phyloP scores from a whole-genome alignment of 768 basidiomycete genomes.

The Sarcodon aspratus region DNA sequence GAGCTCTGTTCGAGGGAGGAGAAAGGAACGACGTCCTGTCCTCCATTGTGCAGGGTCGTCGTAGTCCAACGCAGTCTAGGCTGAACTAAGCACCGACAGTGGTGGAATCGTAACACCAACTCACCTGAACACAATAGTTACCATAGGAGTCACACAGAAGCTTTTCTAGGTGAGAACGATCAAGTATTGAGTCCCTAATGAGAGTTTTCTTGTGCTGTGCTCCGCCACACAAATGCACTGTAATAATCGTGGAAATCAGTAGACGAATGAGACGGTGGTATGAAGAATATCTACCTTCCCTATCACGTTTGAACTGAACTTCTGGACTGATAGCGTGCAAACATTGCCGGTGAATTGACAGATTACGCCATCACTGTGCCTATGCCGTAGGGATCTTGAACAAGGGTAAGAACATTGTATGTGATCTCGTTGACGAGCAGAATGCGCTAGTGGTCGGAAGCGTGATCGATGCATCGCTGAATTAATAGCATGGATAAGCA shows the following conservation, averaged over 20 bases:
- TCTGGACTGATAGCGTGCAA: slow-evolving; percentile 95
- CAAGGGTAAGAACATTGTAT: slow-evolving; percentile 92
- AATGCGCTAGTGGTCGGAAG: slow-evolving; percentile 87
- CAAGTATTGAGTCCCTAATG: slow-evolving; percentile 90
- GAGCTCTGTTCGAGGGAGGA: neutral
- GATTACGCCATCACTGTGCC: slow-evolving; percentile 96
- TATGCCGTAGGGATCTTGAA: slow-evolving; percentile 93
- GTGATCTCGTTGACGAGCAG: slow-evolving; percentile 99
- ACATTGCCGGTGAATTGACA: slow-evolving; percentile 97
- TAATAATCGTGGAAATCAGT: neutral
- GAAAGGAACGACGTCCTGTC: slow-evolving; percentile 4
- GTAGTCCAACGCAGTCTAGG: slow-evolving; percentile 91
- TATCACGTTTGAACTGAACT: slow-evolving; percentile 98
- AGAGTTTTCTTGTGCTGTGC: slow-evolving; percentile 84
- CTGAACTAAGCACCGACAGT: slow-evolving; percentile 10
- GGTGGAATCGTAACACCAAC: slow-evolving; percentile 11
- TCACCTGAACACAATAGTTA: slow-evolving; percentile 87
- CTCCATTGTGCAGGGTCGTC: slow-evolving; percentile 84
- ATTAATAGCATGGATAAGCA: neutral
- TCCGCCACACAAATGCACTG: slow-evolving; percentile 63
- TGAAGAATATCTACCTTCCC: slow-evolving; percentile 57
- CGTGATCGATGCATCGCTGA: slow-evolving; percentile 97
- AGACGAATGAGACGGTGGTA: neutral
- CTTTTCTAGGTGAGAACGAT: slow-evolving; percentile 91
- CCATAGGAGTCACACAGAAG: slow-evolving; percentile 92